Evolutionary conservation across 208 protist species (phyloP).

Genomic region (Leishmania mexicana): DNA sequence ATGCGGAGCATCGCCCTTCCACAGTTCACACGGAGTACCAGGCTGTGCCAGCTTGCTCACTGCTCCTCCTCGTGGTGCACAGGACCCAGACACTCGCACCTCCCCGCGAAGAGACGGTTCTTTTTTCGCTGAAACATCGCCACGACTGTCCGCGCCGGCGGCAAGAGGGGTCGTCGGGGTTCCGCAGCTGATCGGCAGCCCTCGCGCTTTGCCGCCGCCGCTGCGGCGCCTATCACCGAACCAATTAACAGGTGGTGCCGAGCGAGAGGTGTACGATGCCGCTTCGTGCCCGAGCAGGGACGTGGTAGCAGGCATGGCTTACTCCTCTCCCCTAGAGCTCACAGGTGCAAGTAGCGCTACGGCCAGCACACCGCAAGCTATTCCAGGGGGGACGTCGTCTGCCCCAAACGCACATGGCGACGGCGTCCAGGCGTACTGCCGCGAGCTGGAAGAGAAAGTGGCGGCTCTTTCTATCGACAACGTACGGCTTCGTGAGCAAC

Average conservation of each 20-base stretch:
- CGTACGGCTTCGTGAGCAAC: constrained; percentile 41
- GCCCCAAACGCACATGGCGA: background rate
- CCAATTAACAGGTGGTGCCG: background rate
- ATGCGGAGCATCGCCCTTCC: background rate
- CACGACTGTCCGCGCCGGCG: background rate
- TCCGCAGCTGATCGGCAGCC: background rate
- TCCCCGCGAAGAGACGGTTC: too few species aligned
- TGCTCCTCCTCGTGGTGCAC: background rate
- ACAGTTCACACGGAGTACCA: background rate
- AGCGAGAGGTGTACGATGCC: background rate
- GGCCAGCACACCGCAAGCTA: background rate
- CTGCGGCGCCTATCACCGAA: background rate
- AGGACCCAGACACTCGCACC: background rate
- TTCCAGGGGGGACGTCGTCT: background rate
- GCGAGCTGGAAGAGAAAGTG: constrained; percentile 34
- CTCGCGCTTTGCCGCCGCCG: background rate
- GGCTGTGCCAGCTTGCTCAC: background rate
- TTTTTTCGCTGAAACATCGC: background rate
- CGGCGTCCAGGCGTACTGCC: background rate
- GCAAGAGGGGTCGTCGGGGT: background rate
- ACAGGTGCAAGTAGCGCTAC: background rate
- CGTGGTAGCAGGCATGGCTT: background rate
- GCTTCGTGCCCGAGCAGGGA: background rate
- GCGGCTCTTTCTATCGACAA: constrained; percentile 54
- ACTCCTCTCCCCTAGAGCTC: too few species aligned